Base-by-base conservation (phyloP, 495 filamentous ascomycete species). In the Penicillium simplicissimum region DNA sequence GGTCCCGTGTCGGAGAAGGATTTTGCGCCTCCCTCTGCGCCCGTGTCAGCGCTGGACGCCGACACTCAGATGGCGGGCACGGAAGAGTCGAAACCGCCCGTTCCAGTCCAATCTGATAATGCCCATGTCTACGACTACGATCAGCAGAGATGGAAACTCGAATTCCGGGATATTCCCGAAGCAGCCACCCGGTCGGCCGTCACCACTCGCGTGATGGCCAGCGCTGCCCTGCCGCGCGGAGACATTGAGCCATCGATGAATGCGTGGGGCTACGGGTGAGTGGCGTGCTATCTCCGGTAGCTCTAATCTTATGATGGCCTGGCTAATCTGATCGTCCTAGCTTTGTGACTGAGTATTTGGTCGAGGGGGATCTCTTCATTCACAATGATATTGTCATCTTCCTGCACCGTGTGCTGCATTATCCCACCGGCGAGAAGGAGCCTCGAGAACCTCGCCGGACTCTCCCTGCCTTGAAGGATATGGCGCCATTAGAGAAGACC, bases 161-260 rank as follows among this genome's bases (percentile, higher is more conserved):
- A 84, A 60, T 84, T 83, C 56, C 71, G 79, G 55, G 82, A 84
- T 71, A 79, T 83, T 43, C 82, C 82, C 9, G 81, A 83, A 65
- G 77, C 79, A 35, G 80, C 74, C 0, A 78, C 76, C 14, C 74
- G 77, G 11, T 78, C 80, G 8, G 75, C 77, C 28, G 76, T 84
- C 42, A 84, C 81, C 1, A 63, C 80, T 17, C 77, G 82, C 17
- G 64, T 81, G 40, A 78, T 80, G 68, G 76, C 78, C 14, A 82
- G 78, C 42, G 71, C 78, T 8, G 57, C 66, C 21, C 69, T 84
- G 28, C 78, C 74, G 14, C 68, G 67, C 43, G 81, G 80, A 23
- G 76, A 83, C 70, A 69, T 82, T 42, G 58, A 75, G 21, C 64
- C 67, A 35, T 69, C 75, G 43, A 84, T 84, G 82, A 74, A 72